These are phyloP conservation scores for Suhomyces terraborum DNA, from an alignment of 1,139 yeast genomes.

Conservation along the genomic window DNA sequence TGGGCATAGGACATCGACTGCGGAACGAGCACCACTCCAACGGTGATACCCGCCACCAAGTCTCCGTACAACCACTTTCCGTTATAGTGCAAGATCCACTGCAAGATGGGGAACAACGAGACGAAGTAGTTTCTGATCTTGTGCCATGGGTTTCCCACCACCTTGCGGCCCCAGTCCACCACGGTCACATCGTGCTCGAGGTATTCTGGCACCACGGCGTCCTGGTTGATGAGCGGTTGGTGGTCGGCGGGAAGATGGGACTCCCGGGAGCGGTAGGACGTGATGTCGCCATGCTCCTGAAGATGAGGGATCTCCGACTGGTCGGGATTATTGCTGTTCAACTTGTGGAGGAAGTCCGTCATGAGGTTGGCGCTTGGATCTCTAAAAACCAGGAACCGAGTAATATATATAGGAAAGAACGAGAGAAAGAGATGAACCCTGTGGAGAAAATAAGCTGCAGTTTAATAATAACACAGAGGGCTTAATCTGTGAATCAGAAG, in stretches of 20 bases:
- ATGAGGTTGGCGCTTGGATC: slow-evolving; percentile 11
- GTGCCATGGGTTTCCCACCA: slow-evolving; percentile 43
- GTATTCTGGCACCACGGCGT: slow-evolving; percentile 41
- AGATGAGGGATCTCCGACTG: slow-evolving; percentile 24
- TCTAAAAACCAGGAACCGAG: no score
- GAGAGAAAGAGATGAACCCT: no score
- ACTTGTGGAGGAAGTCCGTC: slow-evolving; percentile 21
- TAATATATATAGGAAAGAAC: slow-evolving; percentile 1
- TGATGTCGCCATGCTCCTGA: slow-evolving; percentile 14
- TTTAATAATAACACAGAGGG: background rate
- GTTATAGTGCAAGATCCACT: slow-evolving; percentile 86
- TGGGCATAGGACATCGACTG: slow-evolving; percentile 95
- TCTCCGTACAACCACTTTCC: slow-evolving; percentile 78
- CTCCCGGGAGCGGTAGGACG: slow-evolving; percentile 5
- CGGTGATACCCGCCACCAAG: slow-evolving; percentile 88
- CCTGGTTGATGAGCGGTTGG: slow-evolving; percentile 11
- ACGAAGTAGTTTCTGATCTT: slow-evolving; percentile 47
- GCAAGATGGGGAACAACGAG: slow-evolving; percentile 74
- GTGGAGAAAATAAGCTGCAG: no score
- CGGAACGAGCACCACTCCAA: slow-evolving; percentile 90
- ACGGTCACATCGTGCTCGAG: slow-evolving; percentile 46
- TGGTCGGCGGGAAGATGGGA: slow-evolving; percentile 12
- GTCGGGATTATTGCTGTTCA: slow-evolving; percentile 18
- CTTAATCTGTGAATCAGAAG: background rate
- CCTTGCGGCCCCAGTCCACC: slow-evolving; percentile 44